Evolutionary conservation across 495 filamentous ascomycete species (phyloP), one percentile per base, ranked within the genome.

Genomic region (Trichoderma reesei): DNA sequence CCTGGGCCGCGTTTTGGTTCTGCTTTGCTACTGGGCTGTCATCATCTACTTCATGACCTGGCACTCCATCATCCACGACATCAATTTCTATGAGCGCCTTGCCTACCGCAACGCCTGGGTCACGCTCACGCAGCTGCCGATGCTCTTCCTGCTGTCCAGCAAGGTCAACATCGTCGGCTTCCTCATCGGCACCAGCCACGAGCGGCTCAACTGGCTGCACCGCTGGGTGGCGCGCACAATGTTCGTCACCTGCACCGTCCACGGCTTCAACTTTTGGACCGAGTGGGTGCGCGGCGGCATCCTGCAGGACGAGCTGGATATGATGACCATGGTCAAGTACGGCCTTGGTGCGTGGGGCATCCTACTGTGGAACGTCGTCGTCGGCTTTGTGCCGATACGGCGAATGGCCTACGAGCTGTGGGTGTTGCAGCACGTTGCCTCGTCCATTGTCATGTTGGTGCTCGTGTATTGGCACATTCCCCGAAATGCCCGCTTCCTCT

Each of bases 171-270:
- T 93, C 63, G 79, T 92, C 42, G 88, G 88, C 3, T 75, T 80
- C 34, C 72, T 92, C 16, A 79, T 81, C 7, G 91, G 89, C 4
- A 83, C 81, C 41, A 86, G 85, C 63, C 85, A 94, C 65, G 88
- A 91, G 74, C 79, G 87, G 16, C 72, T 96, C 60, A 93, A 92
- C 68, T 92, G 90, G 90, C 80, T 91, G 62, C 91, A 96, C 70
- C 80, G 90, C 64, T 93, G 91, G 89, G 82, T 86, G 13, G 82
- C 88, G 1, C 83, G 91, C 18, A 89, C 84, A 41, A 78, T 94
- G 68, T 86, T 91, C 63, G 72, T 93, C 18, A 91, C 88, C 0
- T 83, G 83, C 0, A 87, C 88, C 1, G 80, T 93, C 7, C 91
- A 96, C 68, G 83, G 90, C 66, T 84, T 80, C 41, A 86, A 88